Conservation (phyloP, 2,329 filamentous ascomycete species). For the Mycocentrospora acerina region DNA sequence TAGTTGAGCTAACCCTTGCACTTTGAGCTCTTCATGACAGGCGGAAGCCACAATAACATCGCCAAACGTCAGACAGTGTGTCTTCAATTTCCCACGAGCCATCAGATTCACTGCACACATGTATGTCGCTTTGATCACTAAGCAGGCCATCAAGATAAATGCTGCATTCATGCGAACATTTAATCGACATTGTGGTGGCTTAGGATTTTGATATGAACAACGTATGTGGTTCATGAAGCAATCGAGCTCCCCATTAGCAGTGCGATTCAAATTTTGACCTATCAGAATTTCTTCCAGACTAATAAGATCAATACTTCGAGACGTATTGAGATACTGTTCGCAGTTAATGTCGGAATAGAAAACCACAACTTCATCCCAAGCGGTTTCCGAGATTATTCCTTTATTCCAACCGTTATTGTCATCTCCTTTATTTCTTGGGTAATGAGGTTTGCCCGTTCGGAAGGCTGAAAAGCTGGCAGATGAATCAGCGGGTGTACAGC, state of each 20-base stretch:
- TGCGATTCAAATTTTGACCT: too few species aligned
- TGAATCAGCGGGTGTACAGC: too few species aligned
- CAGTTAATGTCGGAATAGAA: too few species aligned
- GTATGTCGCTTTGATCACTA: constrained; percentile 30
- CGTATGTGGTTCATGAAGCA: too few species aligned
- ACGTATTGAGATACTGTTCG: too few species aligned
- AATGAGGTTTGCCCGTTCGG: constrained; percentile 21
- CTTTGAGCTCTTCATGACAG: constrained; percentile 25
- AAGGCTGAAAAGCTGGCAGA: constrained; percentile 30
- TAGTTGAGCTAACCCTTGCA: constrained; percentile 19
- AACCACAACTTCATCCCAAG: too few species aligned
- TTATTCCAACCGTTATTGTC: too few species aligned
- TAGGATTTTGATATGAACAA: too few species aligned
- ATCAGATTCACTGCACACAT: constrained; percentile 31
- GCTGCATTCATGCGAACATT: constrained; percentile 35
- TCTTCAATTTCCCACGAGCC: constrained; percentile 26
- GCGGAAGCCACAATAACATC: constrained; percentile 34
- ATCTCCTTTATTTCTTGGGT: constrained; percentile 8
- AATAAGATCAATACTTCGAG: too few species aligned
- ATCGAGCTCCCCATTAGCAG: too few species aligned
- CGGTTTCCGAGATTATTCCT: too few species aligned
- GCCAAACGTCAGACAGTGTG: constrained; percentile 33
- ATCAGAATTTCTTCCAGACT: too few species aligned
- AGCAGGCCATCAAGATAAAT: constrained; percentile 25
- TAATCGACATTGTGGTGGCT: constrained; percentile 25